Base-by-base conservation (phyloP, 1,284 basidiomycete species). In the Xerocomus nothofagi region DNA sequence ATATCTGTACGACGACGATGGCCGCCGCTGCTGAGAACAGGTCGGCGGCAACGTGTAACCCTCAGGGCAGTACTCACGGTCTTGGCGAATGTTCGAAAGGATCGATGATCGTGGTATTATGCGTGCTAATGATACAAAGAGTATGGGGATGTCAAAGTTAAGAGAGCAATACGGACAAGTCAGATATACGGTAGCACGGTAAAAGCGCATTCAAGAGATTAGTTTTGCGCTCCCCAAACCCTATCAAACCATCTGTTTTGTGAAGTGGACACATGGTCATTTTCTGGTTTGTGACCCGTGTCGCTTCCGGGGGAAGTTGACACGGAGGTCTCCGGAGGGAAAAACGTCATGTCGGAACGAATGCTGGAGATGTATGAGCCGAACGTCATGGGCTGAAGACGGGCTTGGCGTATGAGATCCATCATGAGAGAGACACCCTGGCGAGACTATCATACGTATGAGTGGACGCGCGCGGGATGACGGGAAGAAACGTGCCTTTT, bases 341-440 rank as follows among this genome's bases (percentile, higher is more conserved):
- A 14, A 45, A 63, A 66, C 7, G 69, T 68, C 53, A 56, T 65
- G 26, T 67, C 69, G 30, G 63, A 75, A 67, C 47, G 73, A 54
- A 62, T 57, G 58, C 38, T 55, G 31, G 67, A 66, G 20, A 71
- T 67, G 36, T 76, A 68, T 10, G 68, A 68, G 11, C 73, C 74
- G 47, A 88, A 70, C 14, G 81, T 73, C 84, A 86, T 81, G 54
- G 84, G 76, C 61, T 88, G 81, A 55, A 82, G 70, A 56, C 86
- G 81, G 42, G 86, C 85, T 69, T 91, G 86, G 43, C 88, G 84
- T 36, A 91, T 72, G 51, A 88, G 75, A 59, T 78, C 77, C 46
- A 91, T 75, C 49, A 91, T 84, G 33, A 88, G 74, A 36, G 83
- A 82, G 43, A 91, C 81, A 12, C 89, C 89, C 66, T 91, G 87